Base-by-base conservation (phyloP, 2,329 filamentous ascomycete genomes). In the Diplodia corticola region DNA sequence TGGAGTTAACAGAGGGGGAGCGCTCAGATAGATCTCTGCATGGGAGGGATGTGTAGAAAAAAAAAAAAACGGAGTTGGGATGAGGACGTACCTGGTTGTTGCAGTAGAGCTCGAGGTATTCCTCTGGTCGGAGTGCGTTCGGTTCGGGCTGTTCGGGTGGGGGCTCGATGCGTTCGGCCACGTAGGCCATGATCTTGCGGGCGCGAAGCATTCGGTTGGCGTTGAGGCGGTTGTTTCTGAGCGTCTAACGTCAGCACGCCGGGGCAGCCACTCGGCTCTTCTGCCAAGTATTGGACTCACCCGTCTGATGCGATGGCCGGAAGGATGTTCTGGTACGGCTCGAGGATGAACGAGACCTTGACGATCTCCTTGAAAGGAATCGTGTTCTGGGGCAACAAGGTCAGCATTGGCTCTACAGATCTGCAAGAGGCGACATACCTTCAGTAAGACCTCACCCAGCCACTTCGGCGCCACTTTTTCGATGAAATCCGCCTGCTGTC, bases 151-250 rank as follows among this genome's bases (percentile, higher is more conserved):
- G 84, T 59, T 88, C 83, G 0, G 85, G 81, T n/a, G 84, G 78
- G 3, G 83, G 84, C 71, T 98, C 94, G 67, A 99, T 94, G 64
- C 93, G 86, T 78, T 99, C 95, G 1, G 93, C 92, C 20, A 99
- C 88, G 73, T 99, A 99, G 0, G 89, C 88, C 67, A 98, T 80
- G 24, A 99, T 95, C 82, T 99, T 99, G 80, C 92, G 94, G 3
- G 96, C 92, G 54, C 95, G 87, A 60, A 99, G 84, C 95, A 99
- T 98, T 65, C 94, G 88, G 75, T 98, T 99, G 12, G 95, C 95
- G 76, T 98, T 99, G 61, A 99, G 84, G 26, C 95, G 89, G 70
- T 93, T 94, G 77, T 94, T 96, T 63, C 89, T 86, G 26, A 9
- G 10, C 9, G 53, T 33, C 3, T 20, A 22, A 1, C 7, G 24